A percentile compares a stretch with the other conserved stretches of the same genome.
phyloP scores from a whole-genome alignment of 805 yeast genomes.

The Hermanozyma aechmeae region DNA sequence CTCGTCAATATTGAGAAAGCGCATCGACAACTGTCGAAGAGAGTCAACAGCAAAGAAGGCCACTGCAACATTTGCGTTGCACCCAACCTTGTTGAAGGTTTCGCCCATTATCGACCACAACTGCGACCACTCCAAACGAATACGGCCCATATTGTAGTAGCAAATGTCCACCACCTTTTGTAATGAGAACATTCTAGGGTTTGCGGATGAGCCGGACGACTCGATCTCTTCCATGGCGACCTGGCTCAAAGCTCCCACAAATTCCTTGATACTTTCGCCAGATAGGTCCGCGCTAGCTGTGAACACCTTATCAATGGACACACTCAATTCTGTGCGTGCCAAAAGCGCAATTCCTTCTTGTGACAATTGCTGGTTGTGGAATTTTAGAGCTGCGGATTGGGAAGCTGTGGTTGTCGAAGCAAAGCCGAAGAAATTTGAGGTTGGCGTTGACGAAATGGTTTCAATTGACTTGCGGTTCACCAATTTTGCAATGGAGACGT shows the following conservation, averaged over 20 bases:
- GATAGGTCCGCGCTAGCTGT: slow-evolving; percentile 70
- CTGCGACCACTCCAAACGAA: slow-evolving; percentile 93
- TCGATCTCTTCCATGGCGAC: slow-evolving; percentile 89
- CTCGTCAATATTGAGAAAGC: slow-evolving; percentile 90
- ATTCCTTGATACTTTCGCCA: slow-evolving; percentile 79
- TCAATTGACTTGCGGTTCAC: slow-evolving; percentile 42
- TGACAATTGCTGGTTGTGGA: slow-evolving; percentile 60
- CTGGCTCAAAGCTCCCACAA: slow-evolving; percentile 77
- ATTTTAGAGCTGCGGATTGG: slow-evolving; percentile 62
- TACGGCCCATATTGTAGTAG: slow-evolving; percentile 94
- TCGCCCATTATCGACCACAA: slow-evolving; percentile 92
- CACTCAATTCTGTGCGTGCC: slow-evolving; percentile 60
- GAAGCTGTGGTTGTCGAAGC: slow-evolving; percentile 42
- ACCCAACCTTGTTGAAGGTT: slow-evolving; percentile 77
- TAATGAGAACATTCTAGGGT: slow-evolving; percentile 86
- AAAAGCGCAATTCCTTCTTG: slow-evolving; percentile 49
- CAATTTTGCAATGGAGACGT: slow-evolving; percentile 66
- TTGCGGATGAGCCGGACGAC: slow-evolving; percentile 68
- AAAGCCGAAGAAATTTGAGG: slow-evolving; percentile 46
- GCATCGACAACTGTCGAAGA: slow-evolving; percentile 80
- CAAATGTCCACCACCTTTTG: slow-evolving; percentile 97
- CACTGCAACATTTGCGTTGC: slow-evolving; percentile 65
- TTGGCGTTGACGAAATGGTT: slow-evolving; percentile 30
- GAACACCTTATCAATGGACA: slow-evolving; percentile 79
- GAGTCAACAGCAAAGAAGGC: slow-evolving; percentile 91